These are phyloP conservation scores for Gnaphalium uliginosum DNA, from an alignment of 129 eudicot genomes.

Conservation along the genomic window DNA sequence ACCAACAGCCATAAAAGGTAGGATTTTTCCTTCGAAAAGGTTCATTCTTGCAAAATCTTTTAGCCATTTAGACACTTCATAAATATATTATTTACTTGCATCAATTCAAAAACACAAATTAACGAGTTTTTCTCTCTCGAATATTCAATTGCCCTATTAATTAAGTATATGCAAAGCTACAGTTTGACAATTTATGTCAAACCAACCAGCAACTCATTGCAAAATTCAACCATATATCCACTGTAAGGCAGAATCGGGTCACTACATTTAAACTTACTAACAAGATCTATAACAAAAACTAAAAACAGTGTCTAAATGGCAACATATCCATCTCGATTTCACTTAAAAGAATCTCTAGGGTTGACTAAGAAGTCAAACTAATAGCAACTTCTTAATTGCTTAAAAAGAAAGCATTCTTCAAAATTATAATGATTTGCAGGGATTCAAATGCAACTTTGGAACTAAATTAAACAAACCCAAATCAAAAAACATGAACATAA, in stretches of 20 bases:
- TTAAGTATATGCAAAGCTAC: background rate
- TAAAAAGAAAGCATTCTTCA: conserved; percentile 20
- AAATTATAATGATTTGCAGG: conserved; percentile 1
- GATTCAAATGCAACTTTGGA: background rate
- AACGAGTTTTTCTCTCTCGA: no score
- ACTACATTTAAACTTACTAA: background rate
- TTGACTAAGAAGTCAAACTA: background rate
- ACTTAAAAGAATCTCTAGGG: background rate
- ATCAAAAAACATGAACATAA: background rate
- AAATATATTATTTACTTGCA: background rate
- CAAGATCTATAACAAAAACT: conserved; percentile 9
- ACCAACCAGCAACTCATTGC: background rate
- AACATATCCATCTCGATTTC: background rate
- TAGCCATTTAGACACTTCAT: background rate
- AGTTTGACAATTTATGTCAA: conserved; percentile 7
- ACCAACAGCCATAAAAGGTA: background rate
- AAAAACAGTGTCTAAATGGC: background rate
- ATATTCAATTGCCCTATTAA: no score
- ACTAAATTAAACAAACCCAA: conserved; percentile 15
- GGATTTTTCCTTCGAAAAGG: no score
- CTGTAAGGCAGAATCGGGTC: background rate
- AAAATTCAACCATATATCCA: background rate
- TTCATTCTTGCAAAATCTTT: no score
- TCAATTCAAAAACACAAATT: background rate
- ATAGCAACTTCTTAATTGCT: background rate